Evolutionary conservation across 805 yeast species (phyloP), one percentile per base, ranked within the genome.

Genomic region (Candida rishiriensis): DNA sequence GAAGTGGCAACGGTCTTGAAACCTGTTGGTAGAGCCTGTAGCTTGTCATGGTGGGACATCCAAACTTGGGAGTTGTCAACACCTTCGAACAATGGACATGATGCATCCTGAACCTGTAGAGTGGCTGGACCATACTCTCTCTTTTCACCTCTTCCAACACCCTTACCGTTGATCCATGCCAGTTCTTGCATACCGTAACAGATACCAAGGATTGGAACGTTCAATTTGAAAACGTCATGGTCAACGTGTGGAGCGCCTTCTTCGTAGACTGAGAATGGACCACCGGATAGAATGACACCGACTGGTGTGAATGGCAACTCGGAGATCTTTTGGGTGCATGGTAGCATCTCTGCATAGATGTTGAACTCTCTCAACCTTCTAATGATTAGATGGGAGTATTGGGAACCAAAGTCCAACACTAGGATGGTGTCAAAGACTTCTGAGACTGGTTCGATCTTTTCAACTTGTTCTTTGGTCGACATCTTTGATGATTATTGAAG

Each of bases 1-100:
- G 97, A 85, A 36, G 88, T 81, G 43, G 97, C 99, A 49, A 90
- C 88, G 48, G 85, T 79, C 66, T 83, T 81, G 78, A 80, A 93
- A 34, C 95, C 96, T 37, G 78, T 76, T 59, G 99, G 99, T 56
- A 93, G 77, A 42, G 91, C 86, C 59, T 81, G 82, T 61, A 93
- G 77, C 75, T 93, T 93, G 72, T 93, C 99, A 63, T 96, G 96
- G 69, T 93, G 99, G 39, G 98, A 90, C 99, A 93, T 93, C 99
- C 99, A 93, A 50, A 93, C 97, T 66, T 85, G 90, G 47, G 95
- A 88, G 72, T 93, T 85, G 68, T 89, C 95, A 57, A 93, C 88
- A 49, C 84, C 97, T 51, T 81, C 75, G 70, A 93, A 93, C 51
- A 93, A 73, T 16, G 86, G 81, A 66, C 88, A 80, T 16, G 68